Evolutionary conservation across 208 protist species (phyloP).

Genomic region (Leishmania gerbilli): DNA sequence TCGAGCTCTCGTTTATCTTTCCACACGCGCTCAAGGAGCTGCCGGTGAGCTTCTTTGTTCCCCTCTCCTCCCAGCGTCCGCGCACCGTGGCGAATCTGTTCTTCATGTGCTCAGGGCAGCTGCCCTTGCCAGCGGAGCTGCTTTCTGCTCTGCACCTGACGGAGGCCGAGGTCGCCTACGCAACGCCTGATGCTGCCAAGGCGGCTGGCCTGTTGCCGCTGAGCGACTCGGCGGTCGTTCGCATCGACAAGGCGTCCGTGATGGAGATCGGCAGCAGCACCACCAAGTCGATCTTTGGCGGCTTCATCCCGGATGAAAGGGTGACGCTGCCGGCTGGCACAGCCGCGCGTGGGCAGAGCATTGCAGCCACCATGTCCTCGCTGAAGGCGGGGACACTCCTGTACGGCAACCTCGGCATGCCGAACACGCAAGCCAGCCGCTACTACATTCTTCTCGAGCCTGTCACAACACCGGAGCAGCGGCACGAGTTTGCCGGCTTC

Average conservation of each 20-base stretch:
- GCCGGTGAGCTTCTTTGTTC: conserved; percentile 47
- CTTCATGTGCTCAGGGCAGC: conserved; percentile 65
- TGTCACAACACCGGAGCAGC: conserved; percentile 28
- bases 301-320: conserved; percentile 65
- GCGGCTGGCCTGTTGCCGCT: conserved; percentile 51
- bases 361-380: conserved; percentile 41
- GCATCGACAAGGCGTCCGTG: conserved; percentile 61
- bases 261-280: conserved; percentile 85
- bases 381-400: conserved; percentile 70
- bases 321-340: conserved; percentile 25
- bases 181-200: conserved; percentile 25
- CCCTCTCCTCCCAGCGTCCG: conserved; percentile 52
- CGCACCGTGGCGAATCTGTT: conserved; percentile 62
- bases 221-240: conserved; percentile 57
- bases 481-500: conserved; percentile 42
- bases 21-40: conserved; percentile 44
- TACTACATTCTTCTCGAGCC: conserved; percentile 74
- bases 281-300: conserved; percentile 81
- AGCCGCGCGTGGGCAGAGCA: conserved; percentile 12
- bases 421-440: conserved; percentile 72
- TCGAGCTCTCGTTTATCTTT: conserved; percentile 66
- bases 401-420: conserved; percentile 63
- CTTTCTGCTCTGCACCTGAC: conserved; percentile 31
- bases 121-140: conserved; percentile 43
- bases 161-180: conserved; percentile 19